Evolutionary conservation across 768 basidiomycete genomes (phyloP), one percentile per base, ranked within the genome.

Genomic region (Xerocomus spinulosus): DNA sequence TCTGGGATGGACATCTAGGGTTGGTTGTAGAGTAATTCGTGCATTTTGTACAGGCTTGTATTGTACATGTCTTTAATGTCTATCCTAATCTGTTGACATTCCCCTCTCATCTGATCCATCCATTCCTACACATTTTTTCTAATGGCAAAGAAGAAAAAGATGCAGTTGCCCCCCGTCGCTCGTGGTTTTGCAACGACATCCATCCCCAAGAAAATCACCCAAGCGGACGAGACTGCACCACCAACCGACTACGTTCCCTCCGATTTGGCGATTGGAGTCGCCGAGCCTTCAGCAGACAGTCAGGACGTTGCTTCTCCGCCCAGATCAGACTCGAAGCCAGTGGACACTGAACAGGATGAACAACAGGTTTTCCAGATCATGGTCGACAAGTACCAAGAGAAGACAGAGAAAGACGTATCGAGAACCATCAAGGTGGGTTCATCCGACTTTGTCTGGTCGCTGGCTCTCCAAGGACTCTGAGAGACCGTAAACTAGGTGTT

Each of bases 121-220:
- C 28, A 29, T 40, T 34, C 29, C 25, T 18, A 29, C 39, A 34
- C 41, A 5, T 25, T 14, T 29, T 26, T 21, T 35, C 35, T 25
- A 18, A 88, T 88, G 87, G 73, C 82, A 50, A 92, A 90, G 74
- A 90, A 88, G 73, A 92, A 84, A 76, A 92, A 88, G 70, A 80
- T 82, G 6, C 83, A 88, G 63, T 63, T 86, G 57, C 89, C 87
- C 68, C 80, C 85, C 18, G 73, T 86, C 34, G 77, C 67, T 34
- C 81, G 91, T 46, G 87, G 87, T 14, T 90, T 92, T 59, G 82
- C 85, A 36, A 89, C 89, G 5, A 86, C 83, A 17, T 92, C 90
- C 10, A 75, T 90, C 23, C 86, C 87, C 25, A 91, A 91, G 75
- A 92, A 89, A 68, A 67, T 69, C 35, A 62, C 69, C 14, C 70